phyloP scores from a whole-genome alignment of 208 protist species.

The Trypanosoma theileri region DNA sequence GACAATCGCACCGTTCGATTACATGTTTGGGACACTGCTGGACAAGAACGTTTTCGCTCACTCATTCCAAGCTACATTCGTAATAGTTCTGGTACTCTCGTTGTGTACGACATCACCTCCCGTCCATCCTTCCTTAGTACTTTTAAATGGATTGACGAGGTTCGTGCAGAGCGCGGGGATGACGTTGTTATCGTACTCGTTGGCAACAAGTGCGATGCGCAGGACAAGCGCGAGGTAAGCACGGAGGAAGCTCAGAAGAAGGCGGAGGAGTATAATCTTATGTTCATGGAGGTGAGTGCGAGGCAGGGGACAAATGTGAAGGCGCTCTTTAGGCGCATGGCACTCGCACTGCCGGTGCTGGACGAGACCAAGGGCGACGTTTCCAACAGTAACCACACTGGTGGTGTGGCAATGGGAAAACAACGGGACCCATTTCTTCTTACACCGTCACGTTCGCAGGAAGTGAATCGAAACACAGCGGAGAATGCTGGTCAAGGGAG shows the following conservation, averaged over 20 bases:
- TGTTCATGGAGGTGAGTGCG: slow-evolving; percentile 96
- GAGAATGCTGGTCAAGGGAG: slow-evolving; percentile 1
- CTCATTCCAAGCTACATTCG: slow-evolving; percentile 95
- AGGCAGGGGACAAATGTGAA: slow-evolving; percentile 84
- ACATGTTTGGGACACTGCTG: slow-evolving; percentile 92
- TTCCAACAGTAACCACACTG: neutral
- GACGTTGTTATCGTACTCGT: slow-evolving; percentile 96
- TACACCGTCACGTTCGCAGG: slow-evolving; percentile 30
- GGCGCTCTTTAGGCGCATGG: slow-evolving; percentile 74
- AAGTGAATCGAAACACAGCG: neutral
- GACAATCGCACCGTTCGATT: slow-evolving; percentile 85
- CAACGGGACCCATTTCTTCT: slow-evolving; percentile 44
- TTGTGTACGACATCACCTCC: slow-evolving; percentile 98
- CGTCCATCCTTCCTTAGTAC: slow-evolving; percentile 92
- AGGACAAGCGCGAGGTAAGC: slow-evolving; percentile 68
- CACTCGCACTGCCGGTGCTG: slow-evolving; percentile 44
- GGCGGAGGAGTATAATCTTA: slow-evolving; percentile 89
- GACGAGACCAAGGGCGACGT: neutral
- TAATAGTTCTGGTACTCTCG: slow-evolving; percentile 96
- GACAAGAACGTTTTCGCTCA: slow-evolving; percentile 93
- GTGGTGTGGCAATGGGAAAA: slow-evolving; percentile 7
- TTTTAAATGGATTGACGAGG: slow-evolving; percentile 97
- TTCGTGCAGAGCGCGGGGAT: slow-evolving; percentile 93
- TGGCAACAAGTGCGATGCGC: slow-evolving; percentile 97
- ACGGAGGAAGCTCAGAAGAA: slow-evolving; percentile 91